phyloP scores from a whole-genome alignment of 139 green algal genomes.

The Nannochloris sp. region DNA sequence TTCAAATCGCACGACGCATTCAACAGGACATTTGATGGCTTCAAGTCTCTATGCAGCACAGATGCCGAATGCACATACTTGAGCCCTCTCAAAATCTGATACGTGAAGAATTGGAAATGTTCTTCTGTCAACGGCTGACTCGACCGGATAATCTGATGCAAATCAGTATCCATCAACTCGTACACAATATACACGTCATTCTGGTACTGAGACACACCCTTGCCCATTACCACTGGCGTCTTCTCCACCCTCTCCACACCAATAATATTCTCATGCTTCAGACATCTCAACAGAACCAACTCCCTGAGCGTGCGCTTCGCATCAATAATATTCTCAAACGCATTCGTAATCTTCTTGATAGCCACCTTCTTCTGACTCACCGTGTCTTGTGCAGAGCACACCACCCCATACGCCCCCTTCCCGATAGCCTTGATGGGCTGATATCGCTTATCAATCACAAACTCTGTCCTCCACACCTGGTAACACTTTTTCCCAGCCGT shows the following conservation, averaged over 20 bases:
- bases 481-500: slow-evolving; percentile 65
- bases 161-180: slow-evolving; percentile 99
- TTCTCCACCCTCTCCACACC: slow-evolving; percentile 54
- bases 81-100: slow-evolving; percentile 84
- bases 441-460: slow-evolving; percentile 85
- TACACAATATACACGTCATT: slow-evolving; percentile 98
- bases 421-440: slow-evolving; percentile 77
- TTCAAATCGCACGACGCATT: slow-evolving; percentile 97
- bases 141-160: slow-evolving; percentile 98
- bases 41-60: slow-evolving; percentile 94
- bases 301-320: slow-evolving; percentile 86
- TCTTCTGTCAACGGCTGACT: slow-evolving; percentile 88
- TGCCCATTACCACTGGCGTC: slow-evolving; percentile 19
- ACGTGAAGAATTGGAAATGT: slow-evolving; percentile 98
- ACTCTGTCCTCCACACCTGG: slow-evolving; percentile 76
- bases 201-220: slow-evolving; percentile 30
- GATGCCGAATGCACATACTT: slow-evolving; percentile 84
- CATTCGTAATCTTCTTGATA: slow-evolving; percentile 96
- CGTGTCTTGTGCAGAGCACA: slow-evolving; percentile 83
- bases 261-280: slow-evolving; percentile 86
- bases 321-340: slow-evolving; percentile 93
- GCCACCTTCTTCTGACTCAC: slow-evolving; percentile 76
- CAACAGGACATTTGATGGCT: slow-evolving; percentile 94
- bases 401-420: slow-evolving; percentile 95
- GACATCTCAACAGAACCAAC: slow-evolving; percentile 85